Evolutionary conservation across 352 stramenopile species (phyloP).

Genomic region (Phytophthora megakarya): DNA sequence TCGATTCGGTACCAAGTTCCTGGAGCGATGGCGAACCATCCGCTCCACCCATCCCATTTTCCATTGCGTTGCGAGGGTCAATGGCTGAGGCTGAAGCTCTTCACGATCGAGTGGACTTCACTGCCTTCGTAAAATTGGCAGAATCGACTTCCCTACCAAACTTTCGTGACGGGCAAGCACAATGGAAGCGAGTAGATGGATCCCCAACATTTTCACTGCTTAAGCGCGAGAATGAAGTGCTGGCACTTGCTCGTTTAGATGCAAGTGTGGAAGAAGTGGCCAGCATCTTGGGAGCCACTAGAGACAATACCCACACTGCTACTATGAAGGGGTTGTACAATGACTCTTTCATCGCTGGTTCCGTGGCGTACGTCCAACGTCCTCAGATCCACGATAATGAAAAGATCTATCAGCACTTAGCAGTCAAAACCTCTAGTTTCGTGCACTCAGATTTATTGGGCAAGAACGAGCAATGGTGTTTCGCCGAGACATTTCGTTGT

Average conservation of each 20-base stretch:
- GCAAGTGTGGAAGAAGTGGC: constrained; percentile 42
- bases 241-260: constrained; percentile 31
- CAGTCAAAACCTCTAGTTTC: constrained; percentile 42
- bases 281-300: constrained; percentile 24
- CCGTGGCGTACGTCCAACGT: constrained; percentile 30
- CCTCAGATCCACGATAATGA: constrained; percentile 2
- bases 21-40: constrained; percentile 27
- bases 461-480: constrained; percentile 54
- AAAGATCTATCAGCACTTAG: constrained; percentile 17
- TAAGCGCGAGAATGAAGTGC: constrained; percentile 31
- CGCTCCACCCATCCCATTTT: constrained; percentile 19
- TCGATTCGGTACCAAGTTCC: constrained; percentile 8
- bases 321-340: constrained; percentile 45
- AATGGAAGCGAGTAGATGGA: constrained; percentile 33
- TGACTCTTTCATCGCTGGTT: constrained; percentile 39
- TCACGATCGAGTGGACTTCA: constrained; percentile 29
- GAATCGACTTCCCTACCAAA: constrained; percentile 16
- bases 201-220: constrained; percentile 27
- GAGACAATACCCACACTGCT: constrained; percentile 22
- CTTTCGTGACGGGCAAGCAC: constrained; percentile 9
- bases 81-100: constrained; percentile 23
- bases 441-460: constrained; percentile 38
- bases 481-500: constrained; percentile 34
- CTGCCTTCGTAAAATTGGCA: constrained; percentile 18
- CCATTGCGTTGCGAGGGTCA: constrained; percentile 15